Base-by-base conservation (phyloP, 306 rosid species). In the Glycyrrhiza uralensis region DNA sequence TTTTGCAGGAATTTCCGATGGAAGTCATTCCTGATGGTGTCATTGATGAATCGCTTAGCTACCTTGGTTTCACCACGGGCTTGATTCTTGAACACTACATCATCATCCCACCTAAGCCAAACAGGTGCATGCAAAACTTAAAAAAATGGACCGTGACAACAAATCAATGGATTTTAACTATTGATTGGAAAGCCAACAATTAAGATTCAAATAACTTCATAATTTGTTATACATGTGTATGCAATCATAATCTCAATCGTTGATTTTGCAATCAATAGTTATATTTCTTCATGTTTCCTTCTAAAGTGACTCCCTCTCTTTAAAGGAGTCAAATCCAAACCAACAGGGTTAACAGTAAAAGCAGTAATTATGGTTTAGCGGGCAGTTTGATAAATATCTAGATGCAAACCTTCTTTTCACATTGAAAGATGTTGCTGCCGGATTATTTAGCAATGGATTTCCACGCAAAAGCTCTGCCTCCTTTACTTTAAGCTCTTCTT, bases 401-500 rank as follows among this genome's bases (percentile, higher is more conserved):
- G 44, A 42, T 19, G 70, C 85, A 64, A 15, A 87, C 96, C 97
- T 92, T 68, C 96, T 87, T 84, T 92, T 87, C 71, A 92, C 96
- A 36, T 57, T 86, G 85, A 89, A 92, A 8, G 96, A 77, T 36
- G 93, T 72, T 23, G 96, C n/a, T n/a, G n/a, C n/a, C n/a, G n/a
- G 77, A 75, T 82, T 84, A 59, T 92, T 92, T 10, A 92, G 83
- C 83, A 92, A 67, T 14, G 97, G 96, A 62, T 92, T 92, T 65
- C 97, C 97, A 26, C 89, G 85, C 26, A 92, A 85, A 41, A 89
- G 90, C 85, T 92, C 94, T 10, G 88, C 88, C 77, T 92, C 97
- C 88, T 92, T 92, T 45, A 62, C 90, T 85, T 83, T 87, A n/a
- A 92, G 97, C 71, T 89, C 98, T 84, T 94, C 99, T 71, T 89